These are phyloP conservation scores for Mollisiaceae sp. DNA, from an alignment of 2,329 filamentous ascomycete genomes.

Conservation along the genomic window DNA sequence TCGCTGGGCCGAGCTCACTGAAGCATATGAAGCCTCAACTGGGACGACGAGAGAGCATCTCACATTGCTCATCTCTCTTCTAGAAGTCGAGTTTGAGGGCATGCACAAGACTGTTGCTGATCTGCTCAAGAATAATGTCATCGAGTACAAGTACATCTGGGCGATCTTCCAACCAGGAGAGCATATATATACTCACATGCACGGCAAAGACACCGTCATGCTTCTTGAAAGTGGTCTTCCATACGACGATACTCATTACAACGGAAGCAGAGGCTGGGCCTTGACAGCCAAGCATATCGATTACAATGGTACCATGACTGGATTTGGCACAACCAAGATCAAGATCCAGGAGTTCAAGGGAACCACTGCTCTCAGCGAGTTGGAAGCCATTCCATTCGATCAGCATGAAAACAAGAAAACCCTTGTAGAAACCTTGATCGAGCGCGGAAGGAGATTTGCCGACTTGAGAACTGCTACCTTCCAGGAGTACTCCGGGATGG, in stretches of 20 bases:
- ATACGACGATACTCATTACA: constrained; percentile 15
- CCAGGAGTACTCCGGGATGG: constrained; percentile 17
- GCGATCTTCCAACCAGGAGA: constrained; percentile 38
- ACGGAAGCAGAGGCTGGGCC: constrained; percentile 11
- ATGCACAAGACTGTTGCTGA: constrained; percentile 30
- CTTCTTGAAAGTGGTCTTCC: background rate
- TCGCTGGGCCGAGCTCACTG: constrained; percentile 41
- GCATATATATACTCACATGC: constrained; percentile 27
- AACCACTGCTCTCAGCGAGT: constrained; percentile 49
- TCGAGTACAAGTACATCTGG: constrained; percentile 51
- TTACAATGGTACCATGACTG: constrained; percentile 17
- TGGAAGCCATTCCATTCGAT: constrained; percentile 50
- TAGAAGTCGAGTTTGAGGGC: constrained; percentile 37
- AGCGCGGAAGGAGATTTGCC: constrained; percentile 51
- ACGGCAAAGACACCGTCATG: constrained; percentile 23
- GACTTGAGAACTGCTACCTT: constrained; percentile 28
- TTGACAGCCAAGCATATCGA: constrained; percentile 17
- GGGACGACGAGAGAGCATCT: constrained; percentile 39
- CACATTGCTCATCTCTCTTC: constrained; percentile 42
- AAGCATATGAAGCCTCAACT: constrained; percentile 32
- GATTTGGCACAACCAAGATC: constrained; percentile 12
- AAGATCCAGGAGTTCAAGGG: constrained; percentile 45
- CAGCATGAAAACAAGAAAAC: constrained; percentile 48
- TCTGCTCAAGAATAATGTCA: constrained; percentile 46
- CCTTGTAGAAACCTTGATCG: constrained; percentile 43